These are phyloP conservation scores for Fusarium torulosum DNA, from an alignment of 2,329 filamentous ascomycete genomes.

Conservation along the genomic window DNA sequence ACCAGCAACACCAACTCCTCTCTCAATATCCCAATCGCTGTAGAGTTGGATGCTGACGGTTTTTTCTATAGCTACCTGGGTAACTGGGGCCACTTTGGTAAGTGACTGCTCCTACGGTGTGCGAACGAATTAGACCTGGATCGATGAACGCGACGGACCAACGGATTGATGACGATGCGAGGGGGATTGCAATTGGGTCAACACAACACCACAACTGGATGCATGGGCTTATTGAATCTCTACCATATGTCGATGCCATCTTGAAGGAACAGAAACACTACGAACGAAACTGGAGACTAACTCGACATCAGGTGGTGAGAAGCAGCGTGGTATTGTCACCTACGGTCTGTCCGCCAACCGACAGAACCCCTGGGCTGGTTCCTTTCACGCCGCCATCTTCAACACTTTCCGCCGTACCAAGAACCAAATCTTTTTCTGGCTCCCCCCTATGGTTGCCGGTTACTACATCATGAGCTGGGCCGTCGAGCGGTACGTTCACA, in stretches of 20 bases:
- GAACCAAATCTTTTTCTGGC: slow-evolving; percentile 89
- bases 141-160: slow-evolving; percentile 43
- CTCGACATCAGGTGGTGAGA: slow-evolving; percentile 63
- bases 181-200: slow-evolving; percentile 37
- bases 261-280: background rate
- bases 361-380: slow-evolving; percentile 86
- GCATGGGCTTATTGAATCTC: background rate
- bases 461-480: slow-evolving; percentile 94
- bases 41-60: slow-evolving; percentile 44
- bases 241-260: slow-evolving; percentile 4
- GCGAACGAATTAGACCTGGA: slow-evolving; percentile 36
- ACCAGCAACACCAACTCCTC: slow-evolving; percentile 26
- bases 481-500: slow-evolving; percentile 77
- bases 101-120: slow-evolving; percentile 54
- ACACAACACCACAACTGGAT: background rate
- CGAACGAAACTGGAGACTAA: slow-evolving; percentile 39
- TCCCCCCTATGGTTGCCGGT: slow-evolving; percentile 80
- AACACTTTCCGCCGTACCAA: slow-evolving; percentile 92
- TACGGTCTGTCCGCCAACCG: slow-evolving; percentile 89
- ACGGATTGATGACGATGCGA: slow-evolving; percentile 35
- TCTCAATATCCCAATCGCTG: slow-evolving; percentile 22
- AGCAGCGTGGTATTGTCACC: slow-evolving; percentile 73
- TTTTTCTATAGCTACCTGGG: slow-evolving; percentile 73
- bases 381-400: slow-evolving; percentile 86
- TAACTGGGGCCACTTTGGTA: slow-evolving; percentile 81